A percentile compares a stretch with the other conserved stretches of the same genome.
These are phyloP conservation scores for Calendula officinalis DNA, from an alignment of 129 eudicot genomes.

Conservation along the genomic window DNA sequence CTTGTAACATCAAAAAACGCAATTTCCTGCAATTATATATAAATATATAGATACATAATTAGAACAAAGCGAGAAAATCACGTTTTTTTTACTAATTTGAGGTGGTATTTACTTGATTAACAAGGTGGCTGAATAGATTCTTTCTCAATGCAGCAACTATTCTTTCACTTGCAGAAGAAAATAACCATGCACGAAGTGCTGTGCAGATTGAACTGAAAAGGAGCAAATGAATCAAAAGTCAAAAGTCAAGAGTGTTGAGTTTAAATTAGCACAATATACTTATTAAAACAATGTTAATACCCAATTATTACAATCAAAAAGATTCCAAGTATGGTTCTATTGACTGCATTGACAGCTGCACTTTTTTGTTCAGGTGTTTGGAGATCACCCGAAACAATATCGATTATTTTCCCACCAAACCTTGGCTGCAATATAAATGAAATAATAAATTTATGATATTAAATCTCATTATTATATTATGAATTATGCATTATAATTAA, in stretches of 20 bases:
- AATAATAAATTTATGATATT: constrained; percentile 16
- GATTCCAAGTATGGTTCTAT: constrained; percentile 65
- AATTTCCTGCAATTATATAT: constrained; percentile 46
- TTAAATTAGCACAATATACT: neutral
- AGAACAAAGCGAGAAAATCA: constrained; percentile 11
- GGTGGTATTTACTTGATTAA: constrained; percentile 55
- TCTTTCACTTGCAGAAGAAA: constrained; percentile 89
- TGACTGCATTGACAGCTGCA: constrained; percentile 55
- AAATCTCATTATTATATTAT: constrained; percentile 2
- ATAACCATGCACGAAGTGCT: constrained; percentile 83
- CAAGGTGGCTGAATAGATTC: constrained; percentile 65
- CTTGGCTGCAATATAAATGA: constrained; percentile 56
- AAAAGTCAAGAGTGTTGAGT: neutral
- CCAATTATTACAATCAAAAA: constrained; percentile 64
- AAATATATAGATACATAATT: neutral
- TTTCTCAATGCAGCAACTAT: constrained; percentile 83
- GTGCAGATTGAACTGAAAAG: constrained; percentile 68
- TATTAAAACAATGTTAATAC: constrained; percentile 36
- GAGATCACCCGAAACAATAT: constrained; percentile 73
- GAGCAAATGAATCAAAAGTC: constrained; percentile 15
- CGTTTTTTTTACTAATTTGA: neutral
- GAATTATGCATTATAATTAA: neutral
- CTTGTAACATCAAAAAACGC: constrained; percentile 78
- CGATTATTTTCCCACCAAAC: constrained; percentile 86
- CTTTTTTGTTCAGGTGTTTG: constrained; percentile 69